Percentiles rank a stretch among this genome's conserved stretches.
These are phyloP conservation scores for Casaregolazyma lundiana DNA, from an alignment of 1,139 yeast genomes.

Conservation along the genomic window DNA sequence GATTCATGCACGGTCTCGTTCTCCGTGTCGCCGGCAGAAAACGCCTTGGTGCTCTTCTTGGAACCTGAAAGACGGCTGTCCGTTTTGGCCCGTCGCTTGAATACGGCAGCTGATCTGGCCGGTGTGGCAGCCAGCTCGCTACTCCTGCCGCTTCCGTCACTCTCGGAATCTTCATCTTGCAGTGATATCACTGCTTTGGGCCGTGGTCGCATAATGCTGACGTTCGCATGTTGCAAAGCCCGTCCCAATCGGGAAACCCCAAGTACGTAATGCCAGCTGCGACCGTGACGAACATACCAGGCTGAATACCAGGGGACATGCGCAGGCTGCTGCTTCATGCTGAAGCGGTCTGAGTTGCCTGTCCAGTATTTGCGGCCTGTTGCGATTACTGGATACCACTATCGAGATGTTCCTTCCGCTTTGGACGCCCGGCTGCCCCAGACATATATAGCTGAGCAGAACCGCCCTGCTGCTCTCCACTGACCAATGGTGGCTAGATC, in stretches of 20 bases:
- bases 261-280: too few relatives aligned
- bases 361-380: neutral
- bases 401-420: conserved; percentile 1
- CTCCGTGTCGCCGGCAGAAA: conserved; percentile 5
- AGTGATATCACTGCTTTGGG: neutral
- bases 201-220: neutral
- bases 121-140: neutral
- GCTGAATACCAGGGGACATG: neutral
- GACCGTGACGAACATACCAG: too few relatives aligned
- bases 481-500: conserved; percentile 2
- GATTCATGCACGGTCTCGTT: neutral
- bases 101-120: neutral
- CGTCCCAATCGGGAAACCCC: neutral
- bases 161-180: neutral
- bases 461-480: neutral
- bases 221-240: neutral
- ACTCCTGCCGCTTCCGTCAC: neutral
- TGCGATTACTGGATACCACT: neutral
- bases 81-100: conserved; percentile 1
- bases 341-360: neutral
- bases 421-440: neutral
- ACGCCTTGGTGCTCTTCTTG: conserved; percentile 1
- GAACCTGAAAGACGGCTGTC: neutral
- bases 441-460: conserved; percentile 1
- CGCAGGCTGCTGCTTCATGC: too few relatives aligned